These are phyloP conservation scores for Fusarium sp. DNA, from an alignment of 2,329 filamentous ascomycete species.

Conservation along the genomic window DNA sequence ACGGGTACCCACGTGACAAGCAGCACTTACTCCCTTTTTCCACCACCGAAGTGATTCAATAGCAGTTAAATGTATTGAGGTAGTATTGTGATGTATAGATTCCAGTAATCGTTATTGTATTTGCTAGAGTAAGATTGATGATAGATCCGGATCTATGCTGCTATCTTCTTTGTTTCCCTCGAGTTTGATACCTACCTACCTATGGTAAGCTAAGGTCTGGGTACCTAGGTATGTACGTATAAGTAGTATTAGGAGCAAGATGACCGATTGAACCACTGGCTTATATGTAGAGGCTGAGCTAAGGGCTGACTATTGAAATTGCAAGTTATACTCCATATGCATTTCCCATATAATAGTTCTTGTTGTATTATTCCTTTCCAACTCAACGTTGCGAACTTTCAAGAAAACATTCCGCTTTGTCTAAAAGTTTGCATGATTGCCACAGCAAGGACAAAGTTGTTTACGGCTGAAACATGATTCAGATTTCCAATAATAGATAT, in stretches of 20 bases:
- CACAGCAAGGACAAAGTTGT: neutral
- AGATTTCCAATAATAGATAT: neutral
- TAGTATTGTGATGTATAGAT: neutral
- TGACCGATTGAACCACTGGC: neutral
- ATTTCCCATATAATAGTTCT: too few species aligned
- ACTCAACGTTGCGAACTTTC: neutral
- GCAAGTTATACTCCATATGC: too few species aligned
- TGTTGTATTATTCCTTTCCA: neutral
- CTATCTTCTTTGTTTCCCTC: neutral
- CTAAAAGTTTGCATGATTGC: neutral
- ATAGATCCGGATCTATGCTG: neutral
- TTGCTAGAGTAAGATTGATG: neutral
- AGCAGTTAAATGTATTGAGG: neutral
- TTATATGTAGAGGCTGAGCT: neutral
- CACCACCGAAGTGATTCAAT: neutral
- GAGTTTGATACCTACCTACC: neutral
- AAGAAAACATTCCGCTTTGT: neutral
- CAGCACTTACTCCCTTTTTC: neutral
- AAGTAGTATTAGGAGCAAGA: neutral
- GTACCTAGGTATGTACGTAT: too few species aligned
- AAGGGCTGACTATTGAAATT: neutral
- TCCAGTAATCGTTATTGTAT: neutral
- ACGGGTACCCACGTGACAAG: conserved; percentile 37
- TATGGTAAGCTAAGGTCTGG: too few species aligned
- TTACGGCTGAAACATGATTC: neutral